Percentiles rank a stretch among this genome's conserved stretches.
Conservation (phyloP, 306 rosid genomes). For the Castanospermum australe region DNA sequence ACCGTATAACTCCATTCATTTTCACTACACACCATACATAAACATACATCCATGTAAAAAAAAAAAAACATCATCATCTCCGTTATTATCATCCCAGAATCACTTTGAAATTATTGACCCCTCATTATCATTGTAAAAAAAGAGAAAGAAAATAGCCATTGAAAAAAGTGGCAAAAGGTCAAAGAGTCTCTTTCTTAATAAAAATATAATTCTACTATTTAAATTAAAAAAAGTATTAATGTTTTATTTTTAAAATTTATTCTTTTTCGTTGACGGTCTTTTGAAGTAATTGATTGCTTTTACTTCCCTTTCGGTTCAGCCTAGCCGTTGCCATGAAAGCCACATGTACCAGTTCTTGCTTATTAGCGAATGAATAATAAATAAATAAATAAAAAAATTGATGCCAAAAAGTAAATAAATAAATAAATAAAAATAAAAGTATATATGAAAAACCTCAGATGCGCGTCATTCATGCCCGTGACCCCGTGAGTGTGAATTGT, state of each 20-base stretch:
- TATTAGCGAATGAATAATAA: background rate
- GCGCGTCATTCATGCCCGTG: background rate
- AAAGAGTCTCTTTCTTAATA: slow-evolving; percentile 2
- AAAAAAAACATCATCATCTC: background rate
- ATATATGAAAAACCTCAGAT: background rate
- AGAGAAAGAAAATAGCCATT: background rate
- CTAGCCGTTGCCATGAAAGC: slow-evolving; percentile 23
- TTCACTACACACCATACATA: no score
- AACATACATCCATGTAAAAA: no score
- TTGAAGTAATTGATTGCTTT: background rate
- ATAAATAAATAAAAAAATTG: background rate
- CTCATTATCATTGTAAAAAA: background rate
- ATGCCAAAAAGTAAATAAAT: no score
- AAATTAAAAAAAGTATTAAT: background rate
- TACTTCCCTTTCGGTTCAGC: background rate
- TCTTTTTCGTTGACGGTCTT: background rate
- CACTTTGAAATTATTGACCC: slow-evolving; percentile 8
- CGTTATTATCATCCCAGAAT: slow-evolving; percentile 9
- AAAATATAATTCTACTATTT: background rate
- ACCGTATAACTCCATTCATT: no score
- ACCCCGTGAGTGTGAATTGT: no score
- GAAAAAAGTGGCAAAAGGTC: background rate
- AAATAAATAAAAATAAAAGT: background rate
- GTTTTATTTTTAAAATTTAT: background rate
- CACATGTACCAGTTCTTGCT: slow-evolving; percentile 20